Evolutionary conservation across 345 rosid species (phyloP), one percentile per base, ranked within the genome.

Genomic region (Erodium maritimum): DNA sequence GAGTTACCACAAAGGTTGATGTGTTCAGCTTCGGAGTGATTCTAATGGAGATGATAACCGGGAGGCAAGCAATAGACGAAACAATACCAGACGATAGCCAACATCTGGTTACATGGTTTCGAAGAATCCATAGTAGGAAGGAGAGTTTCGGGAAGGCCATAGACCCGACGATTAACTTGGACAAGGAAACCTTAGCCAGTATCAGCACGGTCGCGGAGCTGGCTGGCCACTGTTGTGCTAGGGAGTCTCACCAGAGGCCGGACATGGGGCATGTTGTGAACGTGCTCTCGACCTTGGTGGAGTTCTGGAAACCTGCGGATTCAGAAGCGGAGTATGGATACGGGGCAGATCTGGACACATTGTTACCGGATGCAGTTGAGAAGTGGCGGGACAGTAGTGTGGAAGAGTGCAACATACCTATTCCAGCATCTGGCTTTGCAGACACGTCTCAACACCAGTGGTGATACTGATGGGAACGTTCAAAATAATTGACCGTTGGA

Each of bases 261-360:
- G 73, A 69, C 24, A 69, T 69, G 73, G 68, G 73, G 21, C 73
- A 69, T 34, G 73, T 64, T 5, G 73, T 69, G n/a, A 69, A 69
- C 55, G 58, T 69, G 1, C 25, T 69, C 51, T 56, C 56, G 5
- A 61, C 73, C 46, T 65, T 69, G 21, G 73, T 48, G 21, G 62
- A 59, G 54, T 19, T 22, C 1, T 59, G 62, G 62, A 59, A 48
- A 50, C 62, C 62, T 0, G 1, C 33, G 0, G 62, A 59, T 21
- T 33, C 18, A 6, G 55, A 59, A 17, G 23, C 54, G 1, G 62
- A 59, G 21, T 33, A 48, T 33, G 23, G 23, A 14, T 48, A 19
- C 13, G 37, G 62, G 16, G 42, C 42, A 19, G 62, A 59, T 53
- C 33, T 46, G 3, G 23, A 19, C 1, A 34, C 42, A 24, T 21